phyloP scores from a whole-genome alignment of 2,329 filamentous ascomycete genomes.

The Trichoderma gracile region DNA sequence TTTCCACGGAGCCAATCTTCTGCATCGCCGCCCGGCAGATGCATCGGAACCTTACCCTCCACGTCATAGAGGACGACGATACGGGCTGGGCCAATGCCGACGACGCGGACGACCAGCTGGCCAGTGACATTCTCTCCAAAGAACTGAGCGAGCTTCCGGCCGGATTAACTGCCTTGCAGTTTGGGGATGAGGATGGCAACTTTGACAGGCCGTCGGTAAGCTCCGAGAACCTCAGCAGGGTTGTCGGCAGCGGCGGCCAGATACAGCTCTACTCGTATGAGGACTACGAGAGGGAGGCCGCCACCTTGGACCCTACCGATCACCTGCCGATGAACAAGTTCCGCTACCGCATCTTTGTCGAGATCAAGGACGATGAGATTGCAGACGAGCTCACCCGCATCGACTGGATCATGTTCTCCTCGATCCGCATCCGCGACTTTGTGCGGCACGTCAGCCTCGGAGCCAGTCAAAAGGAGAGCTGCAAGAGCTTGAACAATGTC shows the following conservation, averaged over 20 bases:
- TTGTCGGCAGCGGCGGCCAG: slow-evolving; percentile 44
- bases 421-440: slow-evolving; percentile 88
- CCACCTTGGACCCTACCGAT: slow-evolving; percentile 67
- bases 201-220: slow-evolving; percentile 49
- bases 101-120: slow-evolving; percentile 45
- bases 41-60: slow-evolving; percentile 69
- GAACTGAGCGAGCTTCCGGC: slow-evolving; percentile 44
- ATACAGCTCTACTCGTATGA: slow-evolving; percentile 69
- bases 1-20: slow-evolving; percentile 80
- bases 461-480: slow-evolving; percentile 68
- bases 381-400: slow-evolving; percentile 91
- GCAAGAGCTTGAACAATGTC: slow-evolving; percentile 78
- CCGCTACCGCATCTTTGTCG: slow-evolving; percentile 90
- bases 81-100: slow-evolving; percentile 89
- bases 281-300: slow-evolving; percentile 77
- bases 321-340: slow-evolving; percentile 74
- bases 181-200: slow-evolving; percentile 47
- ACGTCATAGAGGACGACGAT: slow-evolving; percentile 83
- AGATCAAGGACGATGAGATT: slow-evolving; percentile 78
- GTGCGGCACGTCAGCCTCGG: slow-evolving; percentile 86
- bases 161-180: slow-evolving; percentile 50
- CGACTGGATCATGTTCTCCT: slow-evolving; percentile 98
- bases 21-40: slow-evolving; percentile 85
- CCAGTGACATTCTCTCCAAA: slow-evolving; percentile 40
- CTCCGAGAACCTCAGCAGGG: slow-evolving; percentile 47